Conservation (phyloP, 345 rosid genomes). For the Rhodamnia argentea region DNA sequence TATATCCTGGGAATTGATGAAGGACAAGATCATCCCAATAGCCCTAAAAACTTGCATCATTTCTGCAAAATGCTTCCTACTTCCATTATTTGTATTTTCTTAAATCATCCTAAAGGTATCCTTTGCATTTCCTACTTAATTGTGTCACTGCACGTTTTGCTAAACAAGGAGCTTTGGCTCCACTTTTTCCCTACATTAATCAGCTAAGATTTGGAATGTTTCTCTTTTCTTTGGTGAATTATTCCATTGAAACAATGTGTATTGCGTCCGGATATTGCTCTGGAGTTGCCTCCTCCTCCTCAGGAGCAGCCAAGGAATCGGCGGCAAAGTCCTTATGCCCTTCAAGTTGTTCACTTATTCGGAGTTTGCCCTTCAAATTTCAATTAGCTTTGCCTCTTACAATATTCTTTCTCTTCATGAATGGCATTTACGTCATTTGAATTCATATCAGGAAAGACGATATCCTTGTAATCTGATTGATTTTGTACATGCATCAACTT, state of each 20-base stretch:
- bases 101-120: background rate
- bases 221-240: conserved; percentile 23
- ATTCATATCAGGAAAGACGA: background rate
- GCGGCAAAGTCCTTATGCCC: conserved; percentile 1
- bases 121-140: background rate
- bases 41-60: background rate
- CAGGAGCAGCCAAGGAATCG: conserved; percentile 2
- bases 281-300: background rate
- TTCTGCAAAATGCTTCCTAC: background rate
- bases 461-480: background rate
- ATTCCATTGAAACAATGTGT: conserved; percentile 18
- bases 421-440: background rate
- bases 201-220: conserved; percentile 35
- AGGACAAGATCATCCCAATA: background rate
- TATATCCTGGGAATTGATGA: background rate
- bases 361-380: conserved; percentile 1
- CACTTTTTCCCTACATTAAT: background rate
- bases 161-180: background rate
- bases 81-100: background rate
- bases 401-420: background rate
- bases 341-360: background rate
- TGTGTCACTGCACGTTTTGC: background rate
- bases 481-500: background rate
- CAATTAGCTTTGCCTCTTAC: background rate
- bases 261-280: conserved; percentile 5